phyloP scores from a whole-genome alignment of 257 asterid species.

The Scutellaria baicalensis region DNA sequence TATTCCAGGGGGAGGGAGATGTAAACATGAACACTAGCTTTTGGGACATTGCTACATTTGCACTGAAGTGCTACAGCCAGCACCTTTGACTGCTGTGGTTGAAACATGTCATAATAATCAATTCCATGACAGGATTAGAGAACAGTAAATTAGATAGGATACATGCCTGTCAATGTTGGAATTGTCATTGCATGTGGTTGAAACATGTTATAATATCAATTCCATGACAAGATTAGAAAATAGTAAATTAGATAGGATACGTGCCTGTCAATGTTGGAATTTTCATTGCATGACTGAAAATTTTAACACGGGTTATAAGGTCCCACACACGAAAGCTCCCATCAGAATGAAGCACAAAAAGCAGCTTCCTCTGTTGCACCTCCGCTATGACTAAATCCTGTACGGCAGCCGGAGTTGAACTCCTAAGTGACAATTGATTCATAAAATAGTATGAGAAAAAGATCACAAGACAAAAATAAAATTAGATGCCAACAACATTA shows the following conservation, averaged over 20 bases:
- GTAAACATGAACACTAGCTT: no score
- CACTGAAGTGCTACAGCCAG: no score
- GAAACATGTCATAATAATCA: not conserved
- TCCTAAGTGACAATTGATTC: conserved; percentile 38
- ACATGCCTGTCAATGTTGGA: conserved; percentile 49
- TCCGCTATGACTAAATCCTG: conserved; percentile 65
- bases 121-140: not conserved
- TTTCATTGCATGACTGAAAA: conserved; percentile 54
- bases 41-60: no score
- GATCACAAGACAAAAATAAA: not conserved
- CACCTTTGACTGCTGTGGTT: not conserved
- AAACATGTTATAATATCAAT: no score
- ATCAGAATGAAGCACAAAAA: conserved; percentile 87
- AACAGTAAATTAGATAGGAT: conserved; percentile 4
- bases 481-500: not conserved
- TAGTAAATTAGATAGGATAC: conserved; percentile 11
- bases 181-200: conserved; percentile 45
- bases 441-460: conserved; percentile 1
- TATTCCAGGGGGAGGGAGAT: no score
- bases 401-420: conserved; percentile 53
- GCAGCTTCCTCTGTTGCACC: conserved; percentile 47
- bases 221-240: not conserved
- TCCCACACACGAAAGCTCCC: conserved; percentile 87
- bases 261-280: conserved; percentile 48
- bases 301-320: conserved; percentile 41